A percentile compares a stretch with the other conserved stretches of the same genome.
Evolutionary conservation across 2,329 filamentous ascomycete genomes (phyloP).

Genomic region (Hypoxylon sp.): DNA sequence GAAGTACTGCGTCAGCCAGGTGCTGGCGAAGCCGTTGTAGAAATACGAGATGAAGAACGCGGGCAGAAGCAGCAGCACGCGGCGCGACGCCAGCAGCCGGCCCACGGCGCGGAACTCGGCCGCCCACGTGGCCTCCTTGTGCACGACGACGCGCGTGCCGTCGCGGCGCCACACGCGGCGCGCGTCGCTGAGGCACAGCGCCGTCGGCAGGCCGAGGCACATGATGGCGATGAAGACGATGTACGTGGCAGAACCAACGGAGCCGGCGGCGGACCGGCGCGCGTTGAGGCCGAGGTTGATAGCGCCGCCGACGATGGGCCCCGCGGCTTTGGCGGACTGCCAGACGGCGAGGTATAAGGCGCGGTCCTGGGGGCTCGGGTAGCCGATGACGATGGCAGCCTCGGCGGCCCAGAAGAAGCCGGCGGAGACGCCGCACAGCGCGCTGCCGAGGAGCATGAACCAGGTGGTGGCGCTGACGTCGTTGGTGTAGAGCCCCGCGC

Average conservation of each 20-base stretch:
- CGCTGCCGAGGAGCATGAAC: conserved; percentile 69
- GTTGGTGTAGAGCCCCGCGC: conserved; percentile 70
- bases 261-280: conserved; percentile 31
- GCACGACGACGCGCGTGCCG: conserved; percentile 40
- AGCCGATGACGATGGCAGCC: conserved; percentile 69
- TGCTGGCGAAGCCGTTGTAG: conserved; percentile 46
- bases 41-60: conserved; percentile 49
- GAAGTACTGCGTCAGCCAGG: conserved; percentile 46
- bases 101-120: conserved; percentile 45
- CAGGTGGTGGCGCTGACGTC: conserved; percentile 69
- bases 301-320: conserved; percentile 58
- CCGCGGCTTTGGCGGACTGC: conserved; percentile 52
- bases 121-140: conserved; percentile 38
- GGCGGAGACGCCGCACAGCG: conserved; percentile 67
- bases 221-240: conserved; percentile 47
- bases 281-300: conserved; percentile 59
- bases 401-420: conserved; percentile 75
- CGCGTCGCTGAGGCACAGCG: conserved; percentile 44
- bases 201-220: conserved; percentile 46
- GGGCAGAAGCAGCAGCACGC: conserved; percentile 45
- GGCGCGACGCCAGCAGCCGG: conserved; percentile 36
- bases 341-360: conserved; percentile 64
- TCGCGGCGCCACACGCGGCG: conserved; percentile 46
- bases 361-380: conserved; percentile 68
- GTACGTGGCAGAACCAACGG: conserved; percentile 41